Percentiles rank a stretch among this genome's conserved stretches.
Conservation (phyloP, 2,329 filamentous ascomycete species). For the Talaromyces marneffei region DNA sequence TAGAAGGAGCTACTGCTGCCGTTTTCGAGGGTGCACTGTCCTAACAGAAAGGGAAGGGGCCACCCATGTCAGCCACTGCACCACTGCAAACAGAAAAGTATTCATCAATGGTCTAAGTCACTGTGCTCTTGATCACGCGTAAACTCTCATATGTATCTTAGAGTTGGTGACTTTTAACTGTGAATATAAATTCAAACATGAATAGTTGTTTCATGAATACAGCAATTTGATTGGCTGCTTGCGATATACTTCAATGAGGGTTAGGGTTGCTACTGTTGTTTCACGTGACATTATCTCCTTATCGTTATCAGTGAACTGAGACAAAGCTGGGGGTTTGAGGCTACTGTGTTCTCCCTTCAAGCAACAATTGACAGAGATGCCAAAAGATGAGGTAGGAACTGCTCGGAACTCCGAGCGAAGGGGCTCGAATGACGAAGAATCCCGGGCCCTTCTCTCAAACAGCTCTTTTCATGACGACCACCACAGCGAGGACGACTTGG, state of each 20-base stretch:
- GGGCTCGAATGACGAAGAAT: slow-evolving; percentile 27
- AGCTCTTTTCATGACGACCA: slow-evolving; percentile 17
- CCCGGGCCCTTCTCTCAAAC: slow-evolving; percentile 28
- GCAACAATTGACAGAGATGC: slow-evolving; percentile 34
- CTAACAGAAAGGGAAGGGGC: slow-evolving; percentile 9
- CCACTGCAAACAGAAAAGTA: too few relatives aligned
- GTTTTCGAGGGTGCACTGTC: background rate
- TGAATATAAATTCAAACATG: background rate
- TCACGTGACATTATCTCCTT: slow-evolving; percentile 18
- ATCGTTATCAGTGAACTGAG: slow-evolving; percentile 20
- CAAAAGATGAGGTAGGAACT: slow-evolving; percentile 34
- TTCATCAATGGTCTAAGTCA: too few relatives aligned
- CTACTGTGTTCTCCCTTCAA: slow-evolving; percentile 15
- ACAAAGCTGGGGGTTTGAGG: slow-evolving; percentile 20
- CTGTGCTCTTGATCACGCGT: too few relatives aligned
- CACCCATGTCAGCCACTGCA: background rate
- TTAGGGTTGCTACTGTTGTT: slow-evolving; percentile 20
- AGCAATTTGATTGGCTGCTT: background rate
- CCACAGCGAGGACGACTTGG: slow-evolving; percentile 23
- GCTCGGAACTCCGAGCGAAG: slow-evolving; percentile 28
- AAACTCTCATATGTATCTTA: too few relatives aligned
- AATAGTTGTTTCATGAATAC: background rate
- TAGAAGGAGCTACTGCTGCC: background rate
- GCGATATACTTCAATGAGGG: background rate
- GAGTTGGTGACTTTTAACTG: background rate